Conservation (phyloP, 768 basidiomycete genomes). For the Boletus pseudopeckii region DNA sequence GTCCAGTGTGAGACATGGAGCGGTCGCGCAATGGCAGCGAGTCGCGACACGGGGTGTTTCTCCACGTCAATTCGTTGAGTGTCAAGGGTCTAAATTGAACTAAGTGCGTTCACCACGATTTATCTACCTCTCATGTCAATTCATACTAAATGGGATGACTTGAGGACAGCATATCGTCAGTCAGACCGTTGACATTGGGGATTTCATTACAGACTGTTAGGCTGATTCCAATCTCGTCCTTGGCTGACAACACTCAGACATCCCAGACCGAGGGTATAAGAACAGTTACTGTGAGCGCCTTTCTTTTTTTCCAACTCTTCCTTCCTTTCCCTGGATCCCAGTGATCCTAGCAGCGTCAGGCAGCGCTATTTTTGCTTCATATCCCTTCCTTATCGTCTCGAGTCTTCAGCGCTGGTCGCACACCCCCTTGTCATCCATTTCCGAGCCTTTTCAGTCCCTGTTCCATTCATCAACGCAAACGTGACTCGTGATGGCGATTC, state of each 20-base stretch:
- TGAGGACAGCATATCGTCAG: no score
- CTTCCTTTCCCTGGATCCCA: slow-evolving; percentile 47
- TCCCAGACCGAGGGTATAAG: slow-evolving; percentile 18
- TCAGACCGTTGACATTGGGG: neutral
- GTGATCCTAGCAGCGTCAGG: slow-evolving; percentile 41
- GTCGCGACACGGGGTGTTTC: neutral
- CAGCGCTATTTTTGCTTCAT: slow-evolving; percentile 15
- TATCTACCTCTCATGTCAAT: neutral
- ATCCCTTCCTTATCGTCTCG: slow-evolving; percentile 17
- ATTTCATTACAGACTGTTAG: slow-evolving; percentile 12
- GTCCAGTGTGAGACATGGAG: neutral
- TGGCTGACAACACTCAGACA: slow-evolving; percentile 22
- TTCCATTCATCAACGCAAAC: slow-evolving; percentile 14
- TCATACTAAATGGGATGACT: neutral
- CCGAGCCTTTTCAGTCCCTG: neutral
- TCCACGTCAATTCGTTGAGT: neutral
- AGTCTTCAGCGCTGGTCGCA: slow-evolving; percentile 24
- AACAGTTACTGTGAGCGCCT: slow-evolving; percentile 3
- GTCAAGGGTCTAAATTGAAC: neutral
- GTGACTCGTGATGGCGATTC: slow-evolving; percentile 44
- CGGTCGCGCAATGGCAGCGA: neutral
- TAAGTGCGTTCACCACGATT: neutral
- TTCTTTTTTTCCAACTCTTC: slow-evolving; percentile 35
- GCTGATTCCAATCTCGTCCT: slow-evolving; percentile 9
- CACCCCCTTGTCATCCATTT: slow-evolving; percentile 16